Base-by-base conservation (phyloP, 805 yeast species). In the Suhomyces pyralidae region DNA sequence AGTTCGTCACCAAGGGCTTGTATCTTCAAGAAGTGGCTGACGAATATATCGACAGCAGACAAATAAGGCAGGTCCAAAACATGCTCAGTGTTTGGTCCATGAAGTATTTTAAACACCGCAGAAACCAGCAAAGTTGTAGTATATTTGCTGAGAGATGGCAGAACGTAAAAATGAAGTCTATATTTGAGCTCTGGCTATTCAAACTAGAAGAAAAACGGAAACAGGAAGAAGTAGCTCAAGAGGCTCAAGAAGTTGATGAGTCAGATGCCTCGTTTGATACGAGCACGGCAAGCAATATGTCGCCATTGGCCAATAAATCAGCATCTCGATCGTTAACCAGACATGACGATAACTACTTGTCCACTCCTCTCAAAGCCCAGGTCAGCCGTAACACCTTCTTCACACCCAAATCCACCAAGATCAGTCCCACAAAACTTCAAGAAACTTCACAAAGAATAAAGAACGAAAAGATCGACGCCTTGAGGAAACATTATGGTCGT, bases 101-200 rank as follows among this genome's bases (percentile, higher is more conserved):
- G 68, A 69, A 65, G 46, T 61, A 64, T 45, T 66, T 71, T 45
- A 71, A 68, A 53, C 62, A 55, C 12, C 55, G 62, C n/a, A 58
- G 76, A 19, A 69, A 72, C 50, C 64, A 69, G 45, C 74, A 70
- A 47, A 68, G 69, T 10, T 70, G 73, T 57, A 70, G 66, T 3
- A 54, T 67, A 42, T 73, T 74, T 51, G 51, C 62, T 5, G 65
- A 62, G 22, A 63, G 72, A 50, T 71, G 73, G 73, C 66, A 71
- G 43, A 46, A 55, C 5, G 58, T 65, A 8, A 61, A 64, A 30
- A 36, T 63, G 47, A 60, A 61, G 34, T 58, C 72, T 0, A 63
- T 74, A 10, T 70, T 74, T 52, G 76, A 73, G 38, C 57, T 75
- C 12, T 75, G 80, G 80, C 17, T 62, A 4, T 64, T 61, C 47